Base-by-base conservation (phyloP, 371 early-diverging fungal species). In the Lichtheimia ramosa region DNA sequence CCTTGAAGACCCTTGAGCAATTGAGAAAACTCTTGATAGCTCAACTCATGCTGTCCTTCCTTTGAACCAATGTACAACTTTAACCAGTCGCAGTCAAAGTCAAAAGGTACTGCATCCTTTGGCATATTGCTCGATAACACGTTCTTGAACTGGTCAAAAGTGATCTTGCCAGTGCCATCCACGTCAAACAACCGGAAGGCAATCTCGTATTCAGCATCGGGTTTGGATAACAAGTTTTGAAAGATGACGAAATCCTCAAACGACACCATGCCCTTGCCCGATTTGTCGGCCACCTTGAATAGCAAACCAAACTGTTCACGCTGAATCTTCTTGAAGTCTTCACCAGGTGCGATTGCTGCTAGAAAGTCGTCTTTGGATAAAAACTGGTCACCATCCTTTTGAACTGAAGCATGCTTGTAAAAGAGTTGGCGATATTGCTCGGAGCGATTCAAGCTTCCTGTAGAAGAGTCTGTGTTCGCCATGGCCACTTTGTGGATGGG, bases 141-240 rank as follows among this genome's bases (percentile, higher is more conserved):
- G 5, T 79, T 67, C 62, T 85, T 85, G 78, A 92, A 85, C 59
- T 88, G 86, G 21, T 85, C 85, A 53, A 87, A 73, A 18, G 85
- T 83, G 57, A 86, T 76, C 70, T 84, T 83, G 64, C 85, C 89
- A 2, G 80, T 77, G 40, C 85, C 82, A 42, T 74, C 64, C 46
- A 82, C 65, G 64, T 89, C 87, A 69, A 90, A 89, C 48, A 90
- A 70, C 21, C 85, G 82, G 71, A 91, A 92, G 15, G 91, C 89
- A 43, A 95, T 82, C 66, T 91, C 86, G 61, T 86, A 91, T 59
- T 92, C 93, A 15, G 93, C 94, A 68, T 92, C 91, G 23, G 93
- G 87, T 46, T 81, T 84, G 25, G 85, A 75, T 34, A 95, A 71
- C 56, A 92, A 61, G 62, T 83, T 75, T 62, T 92, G 84, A 62